These are phyloP conservation scores for Starmerella apis DNA, from an alignment of 805 yeast species.

Conservation along the genomic window DNA sequence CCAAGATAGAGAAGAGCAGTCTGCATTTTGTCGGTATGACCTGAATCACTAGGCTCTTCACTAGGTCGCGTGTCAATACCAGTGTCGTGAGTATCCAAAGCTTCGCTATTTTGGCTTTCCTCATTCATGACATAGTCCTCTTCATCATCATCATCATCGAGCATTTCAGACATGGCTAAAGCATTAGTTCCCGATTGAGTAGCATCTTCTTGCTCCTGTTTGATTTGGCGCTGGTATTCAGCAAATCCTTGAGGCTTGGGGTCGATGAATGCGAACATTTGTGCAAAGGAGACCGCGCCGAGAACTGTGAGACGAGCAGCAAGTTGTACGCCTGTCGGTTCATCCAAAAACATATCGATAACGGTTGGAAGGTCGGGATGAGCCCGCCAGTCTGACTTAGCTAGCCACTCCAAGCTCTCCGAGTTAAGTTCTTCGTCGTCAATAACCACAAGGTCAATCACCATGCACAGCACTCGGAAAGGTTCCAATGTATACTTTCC, in stretches of 20 bases:
- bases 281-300: slow-evolving; percentile 6
- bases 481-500: slow-evolving; percentile 18
- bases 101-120: neutral
- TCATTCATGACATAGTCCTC: slow-evolving; percentile 3
- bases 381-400: slow-evolving; percentile 1
- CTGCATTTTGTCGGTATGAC: neutral
- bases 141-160: slow-evolving; percentile 15
- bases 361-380: slow-evolving; percentile 13
- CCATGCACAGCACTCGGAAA: slow-evolving; percentile 13
- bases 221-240: neutral
- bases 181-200: slow-evolving; percentile 11
- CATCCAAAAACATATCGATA: slow-evolving; percentile 4
- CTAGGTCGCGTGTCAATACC: neutral
- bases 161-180: slow-evolving; percentile 19
- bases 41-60: neutral
- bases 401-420: neutral
- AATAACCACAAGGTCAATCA: neutral
- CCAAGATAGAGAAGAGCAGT: slow-evolving; percentile 1
- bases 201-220: neutral
- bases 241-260: slow-evolving; percentile 5
- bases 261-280: slow-evolving; percentile 9
- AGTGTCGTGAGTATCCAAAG: neutral
- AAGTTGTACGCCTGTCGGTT: neutral
- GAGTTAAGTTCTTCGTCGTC: neutral
- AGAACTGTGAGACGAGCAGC: slow-evolving; percentile 8